A percentile compares a stretch with the other conserved stretches of the same genome.
phyloP scores from a whole-genome alignment of 2,329 filamentous ascomycete genomes.

The Fusarium verrucosum region DNA sequence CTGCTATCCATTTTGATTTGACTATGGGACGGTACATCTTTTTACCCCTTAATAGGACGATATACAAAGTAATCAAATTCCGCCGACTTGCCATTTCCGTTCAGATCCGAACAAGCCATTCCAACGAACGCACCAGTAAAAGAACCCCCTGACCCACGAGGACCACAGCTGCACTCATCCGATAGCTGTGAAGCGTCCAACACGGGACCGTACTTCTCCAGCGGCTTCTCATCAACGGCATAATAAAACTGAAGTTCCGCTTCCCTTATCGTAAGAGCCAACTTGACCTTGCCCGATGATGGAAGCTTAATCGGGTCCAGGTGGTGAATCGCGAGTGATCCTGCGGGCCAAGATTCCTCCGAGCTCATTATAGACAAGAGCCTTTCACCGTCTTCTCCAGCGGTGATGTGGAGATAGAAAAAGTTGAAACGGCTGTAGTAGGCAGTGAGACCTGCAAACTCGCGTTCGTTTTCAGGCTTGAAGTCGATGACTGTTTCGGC shows the following conservation, averaged over 20 bases:
- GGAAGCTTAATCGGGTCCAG: constrained; percentile 59
- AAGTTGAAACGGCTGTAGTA: constrained; percentile 73
- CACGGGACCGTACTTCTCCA: constrained; percentile 62
- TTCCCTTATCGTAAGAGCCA: constrained; percentile 62
- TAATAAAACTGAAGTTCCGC: constrained; percentile 66
- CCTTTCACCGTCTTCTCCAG: constrained; percentile 62
- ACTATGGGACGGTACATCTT: neutral
- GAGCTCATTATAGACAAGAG: constrained; percentile 66
- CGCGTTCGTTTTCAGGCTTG: constrained; percentile 63
- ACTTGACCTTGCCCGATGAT: constrained; percentile 61
- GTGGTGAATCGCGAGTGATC: constrained; percentile 56
- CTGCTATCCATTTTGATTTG: neutral
- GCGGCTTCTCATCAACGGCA: constrained; percentile 54
- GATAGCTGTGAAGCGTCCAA: constrained; percentile 67
- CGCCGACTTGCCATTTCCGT: constrained; percentile 58
- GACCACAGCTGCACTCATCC: constrained; percentile 65
- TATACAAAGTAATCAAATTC: constrained; percentile 58
- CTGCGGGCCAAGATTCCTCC: constrained; percentile 64
- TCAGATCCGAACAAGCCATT: constrained; percentile 63
- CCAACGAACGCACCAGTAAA: constrained; percentile 70
- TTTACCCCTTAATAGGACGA: neutral
- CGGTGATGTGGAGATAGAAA: constrained; percentile 68
- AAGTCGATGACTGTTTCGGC: constrained; percentile 66
- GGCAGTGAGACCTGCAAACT: constrained; percentile 68
- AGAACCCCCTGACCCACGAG: constrained; percentile 67